Evolutionary conservation across 441 rosid species (phyloP).

Genomic region (Brassica hybrid): DNA sequence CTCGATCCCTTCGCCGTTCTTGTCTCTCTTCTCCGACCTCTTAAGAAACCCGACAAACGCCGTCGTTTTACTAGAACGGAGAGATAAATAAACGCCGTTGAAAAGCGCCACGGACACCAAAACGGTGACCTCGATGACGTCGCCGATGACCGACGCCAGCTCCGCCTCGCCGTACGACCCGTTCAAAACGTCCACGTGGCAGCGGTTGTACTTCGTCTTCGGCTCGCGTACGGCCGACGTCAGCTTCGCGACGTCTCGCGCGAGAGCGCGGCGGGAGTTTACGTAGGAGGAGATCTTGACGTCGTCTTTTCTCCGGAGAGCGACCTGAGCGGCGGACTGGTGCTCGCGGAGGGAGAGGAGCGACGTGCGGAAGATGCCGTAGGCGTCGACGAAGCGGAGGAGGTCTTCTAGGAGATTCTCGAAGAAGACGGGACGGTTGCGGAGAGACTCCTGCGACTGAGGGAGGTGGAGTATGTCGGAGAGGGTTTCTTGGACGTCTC

Average conservation of each 20-base stretch:
- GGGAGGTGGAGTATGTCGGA: conserved; percentile 74
- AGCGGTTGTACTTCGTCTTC: conserved; percentile 32
- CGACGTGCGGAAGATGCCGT: conserved; percentile 69
- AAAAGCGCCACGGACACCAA: conserved; percentile 63
- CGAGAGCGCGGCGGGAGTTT: conserved; percentile 56
- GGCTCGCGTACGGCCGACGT: conserved; percentile 45
- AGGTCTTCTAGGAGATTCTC: conserved; percentile 77
- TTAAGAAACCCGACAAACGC: conserved; percentile 49
- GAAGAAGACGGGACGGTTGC: conserved; percentile 54
- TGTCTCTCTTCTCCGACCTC: conserved; percentile 44
- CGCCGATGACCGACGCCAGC: conserved; percentile 51
- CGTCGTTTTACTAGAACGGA: conserved; percentile 44
- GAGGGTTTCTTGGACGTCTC: conserved; percentile 59
- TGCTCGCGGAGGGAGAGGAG: conserved; percentile 63
- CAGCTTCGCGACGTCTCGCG: conserved; percentile 58
- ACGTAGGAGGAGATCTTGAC: conserved; percentile 47
- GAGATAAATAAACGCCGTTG: conserved; percentile 50
- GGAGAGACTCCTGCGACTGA: conserved; percentile 63
- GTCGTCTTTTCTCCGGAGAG: conserved; percentile 66
- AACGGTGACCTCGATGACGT: conserved; percentile 58
- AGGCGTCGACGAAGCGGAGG: conserved; percentile 71
- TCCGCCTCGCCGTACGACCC: conserved; percentile 49
- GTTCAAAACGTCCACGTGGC: conserved; percentile 30
- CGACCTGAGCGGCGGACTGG: conserved; percentile 67
- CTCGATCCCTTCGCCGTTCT: conserved; percentile 49